Percentiles rank a stretch among this genome's conserved stretches.
phyloP scores from a whole-genome alignment of 2,329 filamentous ascomycete genomes.

The Immersiporthe knoxdaviesiana region DNA sequence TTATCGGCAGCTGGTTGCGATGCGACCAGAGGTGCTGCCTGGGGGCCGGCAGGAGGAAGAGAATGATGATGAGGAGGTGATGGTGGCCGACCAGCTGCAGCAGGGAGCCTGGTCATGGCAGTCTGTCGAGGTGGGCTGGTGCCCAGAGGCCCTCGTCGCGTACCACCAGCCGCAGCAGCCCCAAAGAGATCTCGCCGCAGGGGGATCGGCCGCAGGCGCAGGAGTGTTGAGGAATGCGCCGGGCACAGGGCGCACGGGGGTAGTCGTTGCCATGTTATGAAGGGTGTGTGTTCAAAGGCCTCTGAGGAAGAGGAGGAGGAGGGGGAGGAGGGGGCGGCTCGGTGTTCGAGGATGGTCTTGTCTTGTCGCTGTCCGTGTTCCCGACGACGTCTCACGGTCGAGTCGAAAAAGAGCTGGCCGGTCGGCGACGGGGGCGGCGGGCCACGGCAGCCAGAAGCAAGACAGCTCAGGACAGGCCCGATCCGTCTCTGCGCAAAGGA shows the following conservation, averaged over 20 bases:
- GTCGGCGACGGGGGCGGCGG: background rate
- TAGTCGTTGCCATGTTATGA: conserved; percentile 59
- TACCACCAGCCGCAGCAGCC: conserved; percentile 31
- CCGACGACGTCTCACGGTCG: background rate
- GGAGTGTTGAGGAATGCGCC: conserved; percentile 79
- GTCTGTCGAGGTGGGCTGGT: conserved; percentile 25
- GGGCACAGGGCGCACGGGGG: conserved; percentile 73
- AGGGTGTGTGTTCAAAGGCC: background rate
- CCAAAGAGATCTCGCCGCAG: conserved; percentile 57
- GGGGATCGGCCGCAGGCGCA: conserved; percentile 56
- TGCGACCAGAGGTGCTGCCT: conserved; percentile 39
- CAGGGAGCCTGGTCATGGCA: conserved; percentile 18
- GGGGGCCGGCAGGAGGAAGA: conserved; percentile 37
- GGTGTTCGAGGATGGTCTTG: background rate
- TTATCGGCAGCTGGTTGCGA: conserved; percentile 47
- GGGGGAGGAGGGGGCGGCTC: background rate
- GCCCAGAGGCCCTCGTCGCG: conserved; percentile 25
- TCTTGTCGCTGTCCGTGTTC: background rate
- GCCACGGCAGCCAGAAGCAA: conserved; percentile 14
- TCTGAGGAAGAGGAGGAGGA: conserved; percentile 4
- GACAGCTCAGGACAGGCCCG: conserved; percentile 10
- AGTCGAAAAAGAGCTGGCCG: background rate
- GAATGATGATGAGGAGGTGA: conserved; percentile 37
- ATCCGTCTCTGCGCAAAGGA: conserved; percentile 27
- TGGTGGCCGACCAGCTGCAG: conserved; percentile 37